phyloP scores from a whole-genome alignment of 306 rosid species.

The Trichosanthes cucumerina region DNA sequence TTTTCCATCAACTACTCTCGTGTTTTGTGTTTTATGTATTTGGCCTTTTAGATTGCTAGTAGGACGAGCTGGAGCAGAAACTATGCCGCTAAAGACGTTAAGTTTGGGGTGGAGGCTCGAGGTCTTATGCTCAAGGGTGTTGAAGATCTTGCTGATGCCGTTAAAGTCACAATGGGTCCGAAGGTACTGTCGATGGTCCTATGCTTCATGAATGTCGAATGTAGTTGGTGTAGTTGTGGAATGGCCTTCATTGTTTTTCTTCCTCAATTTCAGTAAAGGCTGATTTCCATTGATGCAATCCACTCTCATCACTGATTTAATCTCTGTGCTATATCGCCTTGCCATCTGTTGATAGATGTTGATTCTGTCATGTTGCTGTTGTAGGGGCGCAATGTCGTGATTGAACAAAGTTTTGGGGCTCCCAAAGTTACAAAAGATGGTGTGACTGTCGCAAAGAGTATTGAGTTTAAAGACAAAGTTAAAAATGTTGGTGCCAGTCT shows the following conservation, averaged over 20 bases:
- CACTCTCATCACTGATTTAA: background rate
- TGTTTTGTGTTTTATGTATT: constrained; percentile 1
- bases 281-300: background rate
- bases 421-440: constrained; percentile 97
- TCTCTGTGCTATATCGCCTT: background rate
- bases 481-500: constrained; percentile 91
- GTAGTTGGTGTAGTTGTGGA: background rate
- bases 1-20: background rate
- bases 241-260: background rate
- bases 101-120: constrained; percentile 90
- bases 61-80: constrained; percentile 65
- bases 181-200: constrained; percentile 33
- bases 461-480: constrained; percentile 81
- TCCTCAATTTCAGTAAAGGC: background rate
- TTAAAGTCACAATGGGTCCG: constrained; percentile 95
- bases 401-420: constrained; percentile 87
- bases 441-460: constrained; percentile 89
- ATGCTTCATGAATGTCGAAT: background rate
- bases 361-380: constrained; percentile 10
- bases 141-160: constrained; percentile 92
- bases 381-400: constrained; percentile 85
- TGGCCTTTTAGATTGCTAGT: constrained; percentile 42
- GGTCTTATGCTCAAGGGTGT: constrained; percentile 92
- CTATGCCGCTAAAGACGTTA: constrained; percentile 84
- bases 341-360: background rate